Conservation (phyloP, 1,284 basidiomycete genomes). For the Trametes sp. region DNA sequence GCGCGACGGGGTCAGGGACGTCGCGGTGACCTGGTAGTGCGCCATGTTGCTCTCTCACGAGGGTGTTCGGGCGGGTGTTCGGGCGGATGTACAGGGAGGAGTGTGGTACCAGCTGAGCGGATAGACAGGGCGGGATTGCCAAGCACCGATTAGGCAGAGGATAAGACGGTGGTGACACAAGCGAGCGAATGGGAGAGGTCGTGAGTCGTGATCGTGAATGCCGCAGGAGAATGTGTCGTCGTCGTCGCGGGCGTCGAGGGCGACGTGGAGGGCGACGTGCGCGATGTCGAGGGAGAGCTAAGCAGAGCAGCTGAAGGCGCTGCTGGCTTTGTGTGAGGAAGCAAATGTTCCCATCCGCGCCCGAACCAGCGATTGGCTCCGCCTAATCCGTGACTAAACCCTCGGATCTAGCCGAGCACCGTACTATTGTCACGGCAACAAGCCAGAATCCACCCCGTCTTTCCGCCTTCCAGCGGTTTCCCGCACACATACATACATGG, state of each 20-base stretch:
- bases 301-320: too few species aligned
- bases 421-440: slow-evolving; percentile 34
- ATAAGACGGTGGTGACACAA: slow-evolving; percentile 14
- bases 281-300: slow-evolving; percentile 19
- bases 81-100: neutral
- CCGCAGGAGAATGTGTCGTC: neutral
- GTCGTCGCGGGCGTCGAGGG: slow-evolving; percentile 11
- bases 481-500: neutral
- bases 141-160: slow-evolving; percentile 20
- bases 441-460: too few species aligned
- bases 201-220: slow-evolving; percentile 1
- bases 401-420: slow-evolving; percentile 32
- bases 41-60: slow-evolving; percentile 45
- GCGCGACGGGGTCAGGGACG: too few species aligned
- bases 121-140: too few species aligned
- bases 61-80: neutral
- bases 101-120: neutral
- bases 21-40: slow-evolving; percentile 55
- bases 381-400: slow-evolving; percentile 20
- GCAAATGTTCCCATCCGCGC: slow-evolving; percentile 24
- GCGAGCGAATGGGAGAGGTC: slow-evolving; percentile 1
- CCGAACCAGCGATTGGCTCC: slow-evolving; percentile 16
- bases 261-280: slow-evolving; percentile 17
- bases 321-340: slow-evolving; percentile 25
- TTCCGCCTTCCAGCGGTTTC: too few species aligned